phyloP scores from a whole-genome alignment of 805 yeast species.

The Clavispora vitiphila region DNA sequence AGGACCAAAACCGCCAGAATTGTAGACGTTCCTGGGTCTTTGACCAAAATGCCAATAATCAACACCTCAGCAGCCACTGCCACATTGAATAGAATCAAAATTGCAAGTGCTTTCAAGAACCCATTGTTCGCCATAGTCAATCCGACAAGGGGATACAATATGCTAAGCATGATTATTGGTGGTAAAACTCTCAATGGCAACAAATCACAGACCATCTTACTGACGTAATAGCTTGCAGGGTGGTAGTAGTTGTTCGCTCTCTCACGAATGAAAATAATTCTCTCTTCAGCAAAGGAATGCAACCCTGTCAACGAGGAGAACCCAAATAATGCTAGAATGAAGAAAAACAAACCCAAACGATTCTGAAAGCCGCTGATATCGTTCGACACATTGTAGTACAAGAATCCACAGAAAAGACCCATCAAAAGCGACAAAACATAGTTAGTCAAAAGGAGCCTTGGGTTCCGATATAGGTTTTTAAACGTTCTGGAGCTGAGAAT shows the following conservation, averaged over 20 bases:
- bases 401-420: conserved; percentile 79
- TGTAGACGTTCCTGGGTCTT: conserved; percentile 90
- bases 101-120: conserved; percentile 61
- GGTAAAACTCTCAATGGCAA: conserved; percentile 92
- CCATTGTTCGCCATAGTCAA: conserved; percentile 73
- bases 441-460: conserved; percentile 80
- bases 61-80: conserved; percentile 82
- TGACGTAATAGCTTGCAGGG: conserved; percentile 77
- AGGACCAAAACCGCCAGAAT: conserved; percentile 80
- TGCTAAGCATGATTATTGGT: conserved; percentile 72
- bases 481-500: conserved; percentile 83
- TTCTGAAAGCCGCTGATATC: conserved; percentile 97
- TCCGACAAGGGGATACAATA: conserved; percentile 88
- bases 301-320: conserved; percentile 90
- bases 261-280: conserved; percentile 87
- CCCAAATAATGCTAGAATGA: conserved; percentile 86
- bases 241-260: conserved; percentile 91
- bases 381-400: conserved; percentile 77
- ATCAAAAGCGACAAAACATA: conserved; percentile 71
- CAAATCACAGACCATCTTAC: conserved; percentile 86
- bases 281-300: conserved; percentile 81
- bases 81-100: conserved; percentile 77
- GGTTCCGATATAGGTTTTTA: conserved; percentile 89
- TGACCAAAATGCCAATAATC: conserved; percentile 79
- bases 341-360: conserved; percentile 89